These are phyloP conservation scores for Lippia alba DNA, from an alignment of 305 asterid species.

Conservation along the genomic window DNA sequence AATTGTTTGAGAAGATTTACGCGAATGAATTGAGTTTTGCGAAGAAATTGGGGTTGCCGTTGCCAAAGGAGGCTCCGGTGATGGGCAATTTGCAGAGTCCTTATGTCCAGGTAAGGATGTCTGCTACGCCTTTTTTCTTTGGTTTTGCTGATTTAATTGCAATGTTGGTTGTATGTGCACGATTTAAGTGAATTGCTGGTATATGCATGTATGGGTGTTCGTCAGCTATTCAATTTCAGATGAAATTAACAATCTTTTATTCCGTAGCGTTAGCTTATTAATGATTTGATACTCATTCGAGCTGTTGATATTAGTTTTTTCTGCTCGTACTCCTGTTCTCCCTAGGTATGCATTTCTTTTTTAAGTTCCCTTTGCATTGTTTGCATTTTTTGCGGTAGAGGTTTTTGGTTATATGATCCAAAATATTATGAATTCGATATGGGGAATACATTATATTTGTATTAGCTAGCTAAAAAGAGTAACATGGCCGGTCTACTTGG, in stretches of 20 bases:
- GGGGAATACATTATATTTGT: not conserved
- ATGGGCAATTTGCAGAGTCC: conserved; percentile 85
- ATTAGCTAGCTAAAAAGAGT: not conserved
- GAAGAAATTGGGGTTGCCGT: conserved; percentile 61
- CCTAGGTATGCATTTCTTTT: not conserved
- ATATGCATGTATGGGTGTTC: conserved; percentile 12
- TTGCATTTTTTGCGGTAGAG: not conserved
- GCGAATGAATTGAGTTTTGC: conserved; percentile 68
- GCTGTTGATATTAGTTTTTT: not conserved
- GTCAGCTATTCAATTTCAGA: not conserved
- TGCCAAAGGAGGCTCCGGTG: conserved; percentile 86
- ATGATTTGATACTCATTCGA: not conserved
- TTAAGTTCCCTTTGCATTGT: not conserved
- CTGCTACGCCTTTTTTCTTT: not conserved
- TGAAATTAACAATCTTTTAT: not conserved
- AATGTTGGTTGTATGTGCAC: conserved; percentile 13
- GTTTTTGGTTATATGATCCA: conserved; percentile 1
- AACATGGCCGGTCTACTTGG: not conserved
- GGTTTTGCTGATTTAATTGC: conserved; percentile 11
- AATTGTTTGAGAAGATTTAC: conserved; percentile 74
- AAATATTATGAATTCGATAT: not conserved
- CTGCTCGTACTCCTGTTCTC: not conserved
- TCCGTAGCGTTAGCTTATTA: not conserved
- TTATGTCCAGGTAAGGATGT: conserved; percentile 66
- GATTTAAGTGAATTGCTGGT: not conserved